phyloP scores from a whole-genome alignment of 495 filamentous ascomycete species.

The Bryoglossum gracile region DNA sequence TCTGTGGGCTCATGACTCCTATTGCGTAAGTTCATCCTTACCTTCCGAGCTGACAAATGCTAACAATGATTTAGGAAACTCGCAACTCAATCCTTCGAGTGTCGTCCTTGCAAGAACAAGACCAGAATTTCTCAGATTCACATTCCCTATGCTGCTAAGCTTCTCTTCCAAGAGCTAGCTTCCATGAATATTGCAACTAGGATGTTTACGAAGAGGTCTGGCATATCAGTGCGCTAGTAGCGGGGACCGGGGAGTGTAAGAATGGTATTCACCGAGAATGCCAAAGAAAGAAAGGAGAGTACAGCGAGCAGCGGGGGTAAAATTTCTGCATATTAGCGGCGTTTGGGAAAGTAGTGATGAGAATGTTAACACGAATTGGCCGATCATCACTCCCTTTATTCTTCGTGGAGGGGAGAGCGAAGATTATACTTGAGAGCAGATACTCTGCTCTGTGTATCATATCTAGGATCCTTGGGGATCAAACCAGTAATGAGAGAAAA shows the following conservation, averaged over 20 bases:
- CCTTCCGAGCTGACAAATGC: slow-evolving; percentile 7
- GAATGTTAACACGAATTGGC: too few species aligned
- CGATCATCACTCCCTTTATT: too few species aligned
- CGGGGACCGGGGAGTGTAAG: slow-evolving; percentile 13
- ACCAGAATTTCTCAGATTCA: slow-evolving; percentile 94
- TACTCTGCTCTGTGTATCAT: too few species aligned
- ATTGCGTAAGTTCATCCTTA: slow-evolving; percentile 72
- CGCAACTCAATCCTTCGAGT: slow-evolving; percentile 90
- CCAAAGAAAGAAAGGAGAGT: too few species aligned
- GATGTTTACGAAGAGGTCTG: slow-evolving; percentile 86
- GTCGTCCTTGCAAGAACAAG: slow-evolving; percentile 96
- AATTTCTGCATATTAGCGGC: slow-evolving; percentile 24
- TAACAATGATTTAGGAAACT: slow-evolving; percentile 62
- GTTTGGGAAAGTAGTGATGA: too few species aligned
- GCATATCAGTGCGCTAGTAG: slow-evolving; percentile 55
- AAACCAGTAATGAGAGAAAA: too few species aligned
- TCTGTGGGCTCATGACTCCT: slow-evolving; percentile 97
- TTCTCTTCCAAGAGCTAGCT: slow-evolving; percentile 95
- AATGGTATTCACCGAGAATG: too few species aligned
- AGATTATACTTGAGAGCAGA: too few species aligned
- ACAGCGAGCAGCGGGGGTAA: slow-evolving; percentile 1
- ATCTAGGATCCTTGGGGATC: too few species aligned
- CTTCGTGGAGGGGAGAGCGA: too few species aligned
- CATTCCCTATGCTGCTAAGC: slow-evolving; percentile 96
- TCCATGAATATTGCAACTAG: slow-evolving; percentile 97